Conservation (phyloP, 2,329 filamentous ascomycete genomes). For the Talaromyces sp. region DNA sequence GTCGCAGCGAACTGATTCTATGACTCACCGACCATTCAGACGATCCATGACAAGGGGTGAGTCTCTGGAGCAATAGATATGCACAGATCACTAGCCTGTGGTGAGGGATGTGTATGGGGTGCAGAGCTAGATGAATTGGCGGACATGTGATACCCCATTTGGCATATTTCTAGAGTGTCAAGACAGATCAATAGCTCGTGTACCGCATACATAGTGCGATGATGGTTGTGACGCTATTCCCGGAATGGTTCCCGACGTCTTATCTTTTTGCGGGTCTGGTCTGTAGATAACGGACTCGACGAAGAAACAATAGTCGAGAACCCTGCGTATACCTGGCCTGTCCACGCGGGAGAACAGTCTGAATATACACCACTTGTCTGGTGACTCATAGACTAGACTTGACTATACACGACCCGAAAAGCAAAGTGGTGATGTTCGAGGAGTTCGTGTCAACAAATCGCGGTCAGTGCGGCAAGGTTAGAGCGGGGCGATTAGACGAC, state of each 20-base stretch:
- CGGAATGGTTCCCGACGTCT: background rate
- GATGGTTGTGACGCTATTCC: background rate
- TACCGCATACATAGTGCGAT: too few species aligned
- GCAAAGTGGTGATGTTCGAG: background rate
- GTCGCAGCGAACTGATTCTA: background rate
- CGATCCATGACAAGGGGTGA: background rate
- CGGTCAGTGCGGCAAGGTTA: background rate
- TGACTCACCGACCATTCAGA: background rate
- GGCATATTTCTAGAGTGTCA: too few species aligned
- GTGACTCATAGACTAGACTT: background rate
- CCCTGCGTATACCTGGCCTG: background rate
- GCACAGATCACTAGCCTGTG: background rate
- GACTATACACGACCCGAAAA: background rate
- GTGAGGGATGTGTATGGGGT: background rate
- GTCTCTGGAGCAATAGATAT: too few species aligned
- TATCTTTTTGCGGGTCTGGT: background rate
- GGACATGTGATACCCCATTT: too few species aligned
- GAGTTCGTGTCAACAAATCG: background rate
- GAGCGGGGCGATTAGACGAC: background rate
- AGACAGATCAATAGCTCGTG: too few species aligned
- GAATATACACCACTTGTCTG: background rate
- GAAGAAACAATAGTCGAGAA: background rate
- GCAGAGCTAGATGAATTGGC: too few species aligned
- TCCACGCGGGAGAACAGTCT: background rate
- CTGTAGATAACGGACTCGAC: background rate